Percentiles rank a stretch among this genome's conserved stretches.
Conservation (phyloP, 139 green algal genomes). For the Ulvella scutata region DNA sequence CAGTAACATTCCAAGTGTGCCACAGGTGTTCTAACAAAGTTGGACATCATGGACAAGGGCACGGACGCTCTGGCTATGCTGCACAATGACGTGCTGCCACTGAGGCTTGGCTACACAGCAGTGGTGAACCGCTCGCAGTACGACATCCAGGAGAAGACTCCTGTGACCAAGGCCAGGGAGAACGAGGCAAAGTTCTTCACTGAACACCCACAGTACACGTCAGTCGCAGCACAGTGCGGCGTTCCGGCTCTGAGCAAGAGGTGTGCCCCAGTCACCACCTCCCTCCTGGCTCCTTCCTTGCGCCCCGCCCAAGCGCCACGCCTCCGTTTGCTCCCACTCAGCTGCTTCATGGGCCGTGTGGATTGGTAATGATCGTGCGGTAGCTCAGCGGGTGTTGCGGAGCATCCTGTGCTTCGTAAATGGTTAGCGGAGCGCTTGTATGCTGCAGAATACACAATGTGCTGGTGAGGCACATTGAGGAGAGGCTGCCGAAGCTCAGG, state of each 20-base stretch:
- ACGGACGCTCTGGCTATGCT: constrained; percentile 69
- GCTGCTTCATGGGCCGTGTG: too few species aligned
- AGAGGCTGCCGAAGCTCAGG: constrained; percentile 9
- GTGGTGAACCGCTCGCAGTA: constrained; percentile 75
- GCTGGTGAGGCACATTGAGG: constrained; percentile 72
- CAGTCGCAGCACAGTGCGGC: constrained; percentile 38
- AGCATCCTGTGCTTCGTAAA: too few species aligned
- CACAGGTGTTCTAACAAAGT: constrained; percentile 59
- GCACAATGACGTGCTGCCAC: constrained; percentile 67
- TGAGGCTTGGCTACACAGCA: constrained; percentile 82
- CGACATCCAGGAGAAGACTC: constrained; percentile 51
- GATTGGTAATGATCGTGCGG: too few species aligned
- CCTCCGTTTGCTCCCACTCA: too few species aligned
- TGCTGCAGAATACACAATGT: constrained; percentile 18
- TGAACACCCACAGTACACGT: constrained; percentile 38
- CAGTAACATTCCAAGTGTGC: too few species aligned
- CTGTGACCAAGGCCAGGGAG: constrained; percentile 26
- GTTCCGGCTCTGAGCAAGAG: constrained; percentile 11
- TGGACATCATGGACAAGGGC: constrained; percentile 87
- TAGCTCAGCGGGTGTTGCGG: too few species aligned
- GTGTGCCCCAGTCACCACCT: too few species aligned
- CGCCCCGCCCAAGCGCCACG: constrained; percentile 61
- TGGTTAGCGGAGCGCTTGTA: too few species aligned
- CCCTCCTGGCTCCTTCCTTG: too few species aligned
- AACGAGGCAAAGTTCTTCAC: constrained; percentile 54